phyloP scores from a whole-genome alignment of 768 basidiomycete species.

The Fistulinella prunicolor region DNA sequence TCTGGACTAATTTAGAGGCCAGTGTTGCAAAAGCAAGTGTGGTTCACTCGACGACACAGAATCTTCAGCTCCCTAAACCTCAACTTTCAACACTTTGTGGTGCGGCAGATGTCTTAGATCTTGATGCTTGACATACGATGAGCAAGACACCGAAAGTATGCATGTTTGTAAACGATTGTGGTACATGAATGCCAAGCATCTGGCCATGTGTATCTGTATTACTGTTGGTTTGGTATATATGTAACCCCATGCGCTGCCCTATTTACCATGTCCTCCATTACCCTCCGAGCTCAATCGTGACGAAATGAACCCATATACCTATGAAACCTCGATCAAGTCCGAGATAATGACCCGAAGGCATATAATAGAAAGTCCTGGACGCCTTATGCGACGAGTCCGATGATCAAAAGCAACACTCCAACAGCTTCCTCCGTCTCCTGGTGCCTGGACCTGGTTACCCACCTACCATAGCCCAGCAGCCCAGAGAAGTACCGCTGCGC shows the following conservation, averaged over 20 bases:
- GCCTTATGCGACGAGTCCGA: slow-evolving; percentile 3
- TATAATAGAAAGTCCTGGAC: slow-evolving; percentile 11
- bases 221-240: slow-evolving; percentile 5
- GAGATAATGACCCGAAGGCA: slow-evolving; percentile 5
- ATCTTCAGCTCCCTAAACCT: too few species aligned
- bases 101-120: too few species aligned
- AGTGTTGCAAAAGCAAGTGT: too few species aligned
- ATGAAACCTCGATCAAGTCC: neutral
- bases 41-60: too few species aligned
- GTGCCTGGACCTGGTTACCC: too few species aligned
- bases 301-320: neutral
- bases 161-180: too few species aligned
- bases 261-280: neutral
- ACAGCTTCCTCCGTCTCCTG: neutral
- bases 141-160: too few species aligned
- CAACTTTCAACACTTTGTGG: too few species aligned
- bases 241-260: neutral
- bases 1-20: too few species aligned
- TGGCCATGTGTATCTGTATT: neutral
- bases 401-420: neutral
- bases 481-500: slow-evolving; percentile 6
- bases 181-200: too few species aligned
- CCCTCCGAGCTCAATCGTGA: too few species aligned
- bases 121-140: too few species aligned
- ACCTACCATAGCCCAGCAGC: slow-evolving; percentile 14